Evolutionary conservation across 2,329 filamentous ascomycete genomes (phyloP), one percentile per base, ranked within the genome.

Genomic region (Pyrenochaeta sp.): DNA sequence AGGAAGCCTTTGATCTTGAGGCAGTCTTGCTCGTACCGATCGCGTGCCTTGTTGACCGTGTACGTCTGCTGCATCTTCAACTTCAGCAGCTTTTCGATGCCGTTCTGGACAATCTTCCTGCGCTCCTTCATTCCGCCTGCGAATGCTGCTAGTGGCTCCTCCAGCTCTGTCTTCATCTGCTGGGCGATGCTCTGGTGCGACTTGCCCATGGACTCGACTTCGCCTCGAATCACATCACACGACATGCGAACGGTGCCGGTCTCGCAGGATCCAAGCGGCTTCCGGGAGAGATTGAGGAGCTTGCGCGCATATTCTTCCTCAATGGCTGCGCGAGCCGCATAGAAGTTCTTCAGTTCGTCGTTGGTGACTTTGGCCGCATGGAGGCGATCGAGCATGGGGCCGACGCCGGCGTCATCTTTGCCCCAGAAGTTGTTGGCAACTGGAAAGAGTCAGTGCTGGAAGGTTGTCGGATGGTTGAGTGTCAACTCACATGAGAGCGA

Each of bases 351-450:
- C 36, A 99, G 74, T 74, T 99, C 94, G 73, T 99, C 95, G 27
- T 62, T 62, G 18, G 94, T 96, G 63, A 88, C 85, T 78, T 99
- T 99, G 35, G 94, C 90, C 72, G 86, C 87, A 67, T 90, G 87
- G 90, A 99, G 96, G 66, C 94, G 93, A 71, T 93, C 90, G 20
- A 99, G 81, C 65, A 99, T 83, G 45, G 94, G 95, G 31, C 81
- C 81, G 65, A 99, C 92, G 69, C 94, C 95, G 37, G 93, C 94
- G 79, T 99, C 94, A 72, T 97, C 93, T 79, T 96, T 97, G 54
- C 94, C 94, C 94, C 94, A 99, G 74, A 99, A 99, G 72, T 99
- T 99, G 77, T 99, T 99, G 65, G 94, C 93, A 77, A 99, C 92
- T 92, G 56, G 43, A n/a, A 9, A 7, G 11, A 29, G 58, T 77